Percentiles rank a stretch among this genome's conserved stretches.
These are phyloP conservation scores for Globisporangium heterothallicum DNA, from an alignment of 352 stramenopile genomes.

Conservation along the genomic window DNA sequence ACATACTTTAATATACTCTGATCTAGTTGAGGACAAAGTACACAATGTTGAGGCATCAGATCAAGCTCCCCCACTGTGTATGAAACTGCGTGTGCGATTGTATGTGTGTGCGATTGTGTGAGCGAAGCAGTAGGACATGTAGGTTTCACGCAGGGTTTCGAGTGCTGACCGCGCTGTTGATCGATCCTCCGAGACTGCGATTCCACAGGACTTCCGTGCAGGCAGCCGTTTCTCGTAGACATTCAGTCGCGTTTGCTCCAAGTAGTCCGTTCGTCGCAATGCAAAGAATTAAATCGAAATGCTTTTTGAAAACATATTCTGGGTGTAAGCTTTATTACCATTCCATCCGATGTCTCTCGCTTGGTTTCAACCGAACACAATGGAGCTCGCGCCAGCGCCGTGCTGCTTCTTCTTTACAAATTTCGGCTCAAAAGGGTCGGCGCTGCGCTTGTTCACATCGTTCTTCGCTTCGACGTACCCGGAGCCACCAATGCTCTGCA, in stretches of 20 bases:
- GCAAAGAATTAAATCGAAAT: background rate
- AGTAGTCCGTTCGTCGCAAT: background rate
- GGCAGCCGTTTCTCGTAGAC: too few relatives aligned
- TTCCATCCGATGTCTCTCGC: too few relatives aligned
- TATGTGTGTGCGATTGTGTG: constrained; percentile 1
- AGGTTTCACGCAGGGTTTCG: background rate
- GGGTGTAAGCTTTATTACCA: too few relatives aligned
- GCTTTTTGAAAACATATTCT: too few relatives aligned
- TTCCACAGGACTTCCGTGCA: too few relatives aligned
- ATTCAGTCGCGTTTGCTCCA: too few relatives aligned
- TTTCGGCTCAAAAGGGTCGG: constrained; percentile 42
- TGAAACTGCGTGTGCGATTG: background rate
- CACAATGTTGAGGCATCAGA: constrained; percentile 17
- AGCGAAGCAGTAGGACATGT: background rate
- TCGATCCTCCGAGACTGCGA: too few relatives aligned
- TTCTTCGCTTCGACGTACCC: constrained; percentile 22
- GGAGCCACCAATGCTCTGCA: constrained; percentile 8
- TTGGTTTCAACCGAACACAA: constrained; percentile 75
- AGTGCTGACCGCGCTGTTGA: background rate
- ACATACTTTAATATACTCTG: constrained; percentile 29
- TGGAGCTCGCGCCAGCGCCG: constrained; percentile 68
- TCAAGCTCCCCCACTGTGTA: constrained; percentile 5
- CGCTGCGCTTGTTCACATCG: constrained; percentile 6
- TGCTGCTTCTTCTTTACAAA: constrained; percentile 76
- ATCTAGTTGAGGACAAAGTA: constrained; percentile 20